Conservation (phyloP, 192 early-diverging fungal species). For the Rhizophagus clarus region DNA sequence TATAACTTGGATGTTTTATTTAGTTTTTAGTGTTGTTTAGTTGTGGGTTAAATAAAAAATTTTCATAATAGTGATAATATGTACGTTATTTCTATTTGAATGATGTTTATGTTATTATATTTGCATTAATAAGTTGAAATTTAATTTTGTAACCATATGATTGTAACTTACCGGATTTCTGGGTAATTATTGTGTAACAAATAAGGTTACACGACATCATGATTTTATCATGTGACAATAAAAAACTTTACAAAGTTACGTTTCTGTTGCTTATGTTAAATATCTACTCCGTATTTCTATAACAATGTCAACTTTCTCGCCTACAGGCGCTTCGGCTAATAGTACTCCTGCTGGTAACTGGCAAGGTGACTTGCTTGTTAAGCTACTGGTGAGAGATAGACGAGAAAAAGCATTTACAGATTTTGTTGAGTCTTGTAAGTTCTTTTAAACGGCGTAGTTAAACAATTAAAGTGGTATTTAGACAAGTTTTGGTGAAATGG, state of each 20-base stretch:
- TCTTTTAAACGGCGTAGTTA: neutral
- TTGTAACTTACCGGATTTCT: too few relatives aligned
- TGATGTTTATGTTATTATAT: too few relatives aligned
- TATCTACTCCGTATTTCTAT: neutral
- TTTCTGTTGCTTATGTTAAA: neutral
- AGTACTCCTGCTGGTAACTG: slow-evolving; percentile 28
- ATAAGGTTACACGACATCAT: neutral
- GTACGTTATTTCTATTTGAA: too few relatives aligned
- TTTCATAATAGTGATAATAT: too few relatives aligned
- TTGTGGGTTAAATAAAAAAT: neutral
- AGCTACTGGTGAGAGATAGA: slow-evolving; percentile 44
- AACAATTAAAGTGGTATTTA: neutral
- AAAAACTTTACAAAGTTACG: neutral
- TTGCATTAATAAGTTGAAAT: too few relatives aligned
- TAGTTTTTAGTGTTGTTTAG: neutral
- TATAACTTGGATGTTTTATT: neutral
- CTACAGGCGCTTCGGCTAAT: neutral
- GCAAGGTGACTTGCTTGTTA: slow-evolving; percentile 45
- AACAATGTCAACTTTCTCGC: neutral
- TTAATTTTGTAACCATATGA: too few relatives aligned
- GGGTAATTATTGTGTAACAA: too few relatives aligned
- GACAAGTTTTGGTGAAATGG: too few relatives aligned
- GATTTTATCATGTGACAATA: neutral
- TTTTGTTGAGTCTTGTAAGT: slow-evolving; percentile 55
- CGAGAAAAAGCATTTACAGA: slow-evolving; percentile 50